phyloP scores from a whole-genome alignment of 1,139 yeast species.

The Blastobotrys capitulatus region DNA sequence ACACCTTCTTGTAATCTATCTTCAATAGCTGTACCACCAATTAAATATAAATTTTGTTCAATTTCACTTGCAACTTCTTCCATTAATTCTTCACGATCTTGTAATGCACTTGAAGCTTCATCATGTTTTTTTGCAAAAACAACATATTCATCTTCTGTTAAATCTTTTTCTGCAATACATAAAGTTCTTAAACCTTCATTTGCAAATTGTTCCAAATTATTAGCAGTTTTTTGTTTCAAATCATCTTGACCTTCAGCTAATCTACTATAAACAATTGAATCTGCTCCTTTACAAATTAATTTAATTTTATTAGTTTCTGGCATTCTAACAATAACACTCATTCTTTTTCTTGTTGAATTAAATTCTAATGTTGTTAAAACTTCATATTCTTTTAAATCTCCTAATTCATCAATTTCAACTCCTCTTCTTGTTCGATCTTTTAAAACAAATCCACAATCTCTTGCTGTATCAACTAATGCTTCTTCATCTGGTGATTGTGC shows the following conservation, averaged over 20 bases:
- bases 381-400: slow-evolving; percentile 60
- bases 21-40: slow-evolving; percentile 97
- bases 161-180: slow-evolving; percentile 78
- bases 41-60: slow-evolving; percentile 60
- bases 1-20: slow-evolving; percentile 93
- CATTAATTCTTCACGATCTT: slow-evolving; percentile 68
- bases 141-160: slow-evolving; percentile 53
- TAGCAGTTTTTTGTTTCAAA: slow-evolving; percentile 57
- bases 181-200: slow-evolving; percentile 93
- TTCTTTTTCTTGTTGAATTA: slow-evolving; percentile 89
- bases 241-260: slow-evolving; percentile 34
- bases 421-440: slow-evolving; percentile 67
- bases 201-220: slow-evolving; percentile 83
- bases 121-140: slow-evolving; percentile 67
- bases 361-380: slow-evolving; percentile 72
- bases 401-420: slow-evolving; percentile 66
- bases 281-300: slow-evolving; percentile 89
- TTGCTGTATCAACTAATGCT: slow-evolving; percentile 86
- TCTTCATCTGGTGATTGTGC: slow-evolving; percentile 99
- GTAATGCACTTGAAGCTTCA: slow-evolving; percentile 65
- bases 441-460: slow-evolving; percentile 84
- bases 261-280: slow-evolving; percentile 78
- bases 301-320: slow-evolving; percentile 46
- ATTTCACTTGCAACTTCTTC: slow-evolving; percentile 73
- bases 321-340: slow-evolving; percentile 83